Base-by-base conservation (phyloP, 495 filamentous ascomycete genomes). In the Paragyromitra xinjiangensis region DNA sequence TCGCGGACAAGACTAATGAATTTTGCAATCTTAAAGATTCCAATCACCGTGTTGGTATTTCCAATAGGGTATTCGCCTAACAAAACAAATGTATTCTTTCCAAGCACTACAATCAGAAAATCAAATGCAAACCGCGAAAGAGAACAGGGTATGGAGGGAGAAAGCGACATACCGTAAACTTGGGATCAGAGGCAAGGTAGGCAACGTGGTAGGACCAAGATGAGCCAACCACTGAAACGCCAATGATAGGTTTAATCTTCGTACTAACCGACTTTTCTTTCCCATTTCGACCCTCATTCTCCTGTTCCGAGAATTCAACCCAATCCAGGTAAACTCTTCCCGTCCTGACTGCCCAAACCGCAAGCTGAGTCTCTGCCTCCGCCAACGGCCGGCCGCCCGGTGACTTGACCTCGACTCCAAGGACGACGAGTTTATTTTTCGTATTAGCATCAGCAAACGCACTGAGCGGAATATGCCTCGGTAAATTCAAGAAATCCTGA, bases 191-290 rank as follows among this genome's bases (percentile, higher is more conserved):
- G 39, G 39, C 16, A 44, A 22, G 61, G 39, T 64, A 64, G 1
- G 19, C 19, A 44, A 64, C 22, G 19, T 64, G n/a, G 16, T 64
- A 64, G 6, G n/a, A 42, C 61, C 61, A 64, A 64, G 12, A 4
- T 12, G 61, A 40, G 24, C 61, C 61, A 14, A 64, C 16, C 9
- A 64, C 61, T 14, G 61, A 12, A 44, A 64, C n/a, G 24, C 61
- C 34, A 42, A 64, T 64, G 9, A 64, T 44, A 64, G 61, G 61
- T 44, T 64, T 64, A n/a, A 64, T 64, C 39, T 24, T 64, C 0
- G 8, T 14, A 44, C 19, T 24, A 5, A 0, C 14, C 29, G 26
- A 4, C 22, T 59, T 19, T n/a, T 22, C 0, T 14, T 19, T 53
- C 2, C n/a, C 6, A 12, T 16, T 7, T 12, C 12, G 56, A 59